phyloP scores from a whole-genome alignment of 768 basidiomycete species.

The Auricularia sp. region DNA sequence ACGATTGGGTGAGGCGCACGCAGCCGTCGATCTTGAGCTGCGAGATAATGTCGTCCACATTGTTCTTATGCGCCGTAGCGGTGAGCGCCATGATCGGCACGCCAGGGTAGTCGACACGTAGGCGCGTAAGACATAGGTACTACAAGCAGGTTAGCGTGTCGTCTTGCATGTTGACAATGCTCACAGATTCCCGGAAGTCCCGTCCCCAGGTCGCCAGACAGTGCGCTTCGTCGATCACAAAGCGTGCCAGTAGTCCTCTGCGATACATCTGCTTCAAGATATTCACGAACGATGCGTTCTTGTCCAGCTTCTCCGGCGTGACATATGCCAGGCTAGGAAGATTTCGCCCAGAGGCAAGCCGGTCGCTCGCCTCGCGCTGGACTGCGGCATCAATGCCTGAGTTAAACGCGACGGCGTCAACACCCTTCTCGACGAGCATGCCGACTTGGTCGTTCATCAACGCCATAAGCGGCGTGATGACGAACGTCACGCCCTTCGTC shows the following conservation, averaged over 20 bases:
- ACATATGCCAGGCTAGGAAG: constrained; percentile 72
- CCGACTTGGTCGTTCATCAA: constrained; percentile 86
- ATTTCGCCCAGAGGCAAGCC: constrained; percentile 31
- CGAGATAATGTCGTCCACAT: constrained; percentile 67
- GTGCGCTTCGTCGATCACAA: constrained; percentile 96
- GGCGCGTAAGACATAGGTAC: constrained; percentile 57
- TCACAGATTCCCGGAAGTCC: constrained; percentile 77
- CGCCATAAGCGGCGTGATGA: constrained; percentile 80
- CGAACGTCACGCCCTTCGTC: constrained; percentile 77
- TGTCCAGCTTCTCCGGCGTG: constrained; percentile 81
- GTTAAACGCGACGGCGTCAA: constrained; percentile 64
- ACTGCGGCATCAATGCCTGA: constrained; percentile 36
- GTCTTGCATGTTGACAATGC: constrained; percentile 14
- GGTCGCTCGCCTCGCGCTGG: constrained; percentile 29
- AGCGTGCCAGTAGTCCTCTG: constrained; percentile 58
- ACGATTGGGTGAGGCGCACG: constrained; percentile 65
- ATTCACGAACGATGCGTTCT: constrained; percentile 44
- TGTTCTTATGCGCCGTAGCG: constrained; percentile 79
- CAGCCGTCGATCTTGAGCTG: constrained; percentile 54
- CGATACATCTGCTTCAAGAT: constrained; percentile 52
- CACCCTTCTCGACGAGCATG: constrained; percentile 48
- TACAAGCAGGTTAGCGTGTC: constrained; percentile 20
- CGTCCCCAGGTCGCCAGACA: constrained; percentile 93
- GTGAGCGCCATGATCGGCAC: constrained; percentile 95
- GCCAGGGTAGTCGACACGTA: constrained; percentile 65